Conservation (phyloP, 1,139 yeast genomes). For the Geotrichum klebahnii region DNA sequence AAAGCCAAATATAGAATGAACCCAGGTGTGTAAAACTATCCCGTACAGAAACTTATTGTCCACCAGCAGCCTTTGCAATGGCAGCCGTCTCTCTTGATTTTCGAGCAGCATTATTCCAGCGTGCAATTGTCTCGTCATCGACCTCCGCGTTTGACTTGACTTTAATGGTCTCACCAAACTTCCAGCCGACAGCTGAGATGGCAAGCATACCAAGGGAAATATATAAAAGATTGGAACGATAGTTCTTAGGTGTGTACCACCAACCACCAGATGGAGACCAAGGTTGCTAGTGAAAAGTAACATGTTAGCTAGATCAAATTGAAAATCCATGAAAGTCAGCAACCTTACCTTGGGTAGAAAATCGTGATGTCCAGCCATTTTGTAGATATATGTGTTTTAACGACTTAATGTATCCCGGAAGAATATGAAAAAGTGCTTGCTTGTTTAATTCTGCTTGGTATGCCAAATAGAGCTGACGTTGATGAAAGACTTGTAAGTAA, state of each 20-base stretch:
- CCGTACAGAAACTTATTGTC: too few species aligned
- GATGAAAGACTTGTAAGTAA: too few species aligned
- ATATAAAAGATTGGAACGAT: conserved; percentile 39
- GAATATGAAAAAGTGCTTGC: too few species aligned
- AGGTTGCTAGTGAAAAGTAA: conserved; percentile 33
- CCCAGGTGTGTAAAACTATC: too few species aligned
- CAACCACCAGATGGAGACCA: conserved; percentile 46
- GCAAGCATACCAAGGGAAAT: conserved; percentile 38
- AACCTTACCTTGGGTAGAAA: conserved; percentile 19
- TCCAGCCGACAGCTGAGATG: conserved; percentile 34
- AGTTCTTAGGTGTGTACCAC: conserved; percentile 45
- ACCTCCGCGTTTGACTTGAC: conserved; percentile 33
- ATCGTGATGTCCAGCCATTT: conserved; percentile 22
- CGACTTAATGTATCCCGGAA: too few species aligned
- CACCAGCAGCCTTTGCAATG: conserved; percentile 28
- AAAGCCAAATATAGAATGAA: too few species aligned
- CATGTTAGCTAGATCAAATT: conserved; percentile 4
- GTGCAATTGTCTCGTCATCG: conserved; percentile 38
- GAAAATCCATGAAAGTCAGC: background rate
- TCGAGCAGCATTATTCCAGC: conserved; percentile 42
- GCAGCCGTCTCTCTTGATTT: conserved; percentile 38
- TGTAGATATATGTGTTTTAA: too few species aligned
- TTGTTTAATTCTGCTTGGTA: too few species aligned
- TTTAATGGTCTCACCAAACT: conserved; percentile 35
- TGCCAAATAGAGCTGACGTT: too few species aligned